These are phyloP conservation scores for Perkinsus olseni DNA, from an alignment of 169 alveolate species.

Conservation along the genomic window DNA sequence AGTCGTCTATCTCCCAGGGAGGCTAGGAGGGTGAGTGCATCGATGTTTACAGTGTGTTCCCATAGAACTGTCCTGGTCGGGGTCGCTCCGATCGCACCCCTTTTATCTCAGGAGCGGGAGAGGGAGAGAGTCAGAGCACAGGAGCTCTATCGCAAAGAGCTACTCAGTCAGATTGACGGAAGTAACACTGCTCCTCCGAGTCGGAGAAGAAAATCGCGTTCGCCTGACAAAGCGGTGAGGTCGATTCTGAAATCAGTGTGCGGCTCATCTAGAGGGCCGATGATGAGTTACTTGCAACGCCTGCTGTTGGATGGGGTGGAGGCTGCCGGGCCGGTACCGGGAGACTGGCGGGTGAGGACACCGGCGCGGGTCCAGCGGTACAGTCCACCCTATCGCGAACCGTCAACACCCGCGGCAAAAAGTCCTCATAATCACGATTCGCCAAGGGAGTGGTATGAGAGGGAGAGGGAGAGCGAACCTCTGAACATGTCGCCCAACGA, in stretches of 20 bases:
- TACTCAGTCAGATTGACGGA: neutral
- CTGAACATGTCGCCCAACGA: neutral
- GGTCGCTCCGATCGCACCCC: neutral
- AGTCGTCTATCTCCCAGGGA: neutral
- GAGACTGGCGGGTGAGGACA: neutral
- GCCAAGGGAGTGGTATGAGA: neutral
- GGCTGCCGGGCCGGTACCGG: neutral
- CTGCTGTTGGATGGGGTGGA: neutral
- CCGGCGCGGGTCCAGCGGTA: too few relatives aligned
- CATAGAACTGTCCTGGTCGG: too few relatives aligned
- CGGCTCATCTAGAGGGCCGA: neutral
- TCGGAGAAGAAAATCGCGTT: too few relatives aligned
- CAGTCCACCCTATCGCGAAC: too few relatives aligned
- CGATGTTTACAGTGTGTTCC: neutral
- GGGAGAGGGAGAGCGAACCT: neutral
- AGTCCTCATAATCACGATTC: neutral
- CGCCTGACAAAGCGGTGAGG: neutral
- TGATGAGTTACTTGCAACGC: neutral
- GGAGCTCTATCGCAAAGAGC: neutral
- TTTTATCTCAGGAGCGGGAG: neutral
- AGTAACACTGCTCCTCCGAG: too few relatives aligned
- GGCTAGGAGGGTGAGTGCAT: neutral
- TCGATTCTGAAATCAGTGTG: neutral
- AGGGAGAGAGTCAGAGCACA: neutral
- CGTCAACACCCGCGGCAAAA: too few relatives aligned